phyloP scores from a whole-genome alignment of 768 basidiomycete species.

The Flagelloscypha sp. region DNA sequence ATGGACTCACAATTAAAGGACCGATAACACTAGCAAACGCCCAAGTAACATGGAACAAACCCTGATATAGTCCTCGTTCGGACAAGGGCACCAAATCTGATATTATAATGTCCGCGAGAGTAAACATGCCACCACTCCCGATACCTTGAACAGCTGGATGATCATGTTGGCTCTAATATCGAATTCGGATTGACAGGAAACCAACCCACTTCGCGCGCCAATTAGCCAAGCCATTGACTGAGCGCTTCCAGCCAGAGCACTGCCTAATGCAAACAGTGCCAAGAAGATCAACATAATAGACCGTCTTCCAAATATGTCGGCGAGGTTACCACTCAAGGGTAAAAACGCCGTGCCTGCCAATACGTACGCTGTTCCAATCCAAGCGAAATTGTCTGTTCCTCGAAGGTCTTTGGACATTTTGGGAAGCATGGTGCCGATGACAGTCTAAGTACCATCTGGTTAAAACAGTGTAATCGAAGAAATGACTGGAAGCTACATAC shows the following conservation, averaged over 20 bases:
- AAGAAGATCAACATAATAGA: slow-evolving; percentile 17
- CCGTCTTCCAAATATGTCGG: slow-evolving; percentile 22
- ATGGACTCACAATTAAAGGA: not conserved
- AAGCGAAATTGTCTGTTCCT: slow-evolving; percentile 24
- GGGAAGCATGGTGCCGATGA: no score
- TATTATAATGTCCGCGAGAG: slow-evolving; percentile 28
- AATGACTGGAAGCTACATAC: no score
- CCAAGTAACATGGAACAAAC: slow-evolving; percentile 23
- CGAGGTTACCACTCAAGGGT: slow-evolving; percentile 26
- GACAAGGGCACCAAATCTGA: slow-evolving; percentile 35
- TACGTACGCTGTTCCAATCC: slow-evolving; percentile 32
- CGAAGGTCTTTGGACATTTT: slow-evolving; percentile 15
- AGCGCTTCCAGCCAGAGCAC: slow-evolving; percentile 25
- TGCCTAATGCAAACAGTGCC: slow-evolving; percentile 20
- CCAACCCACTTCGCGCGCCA: slow-evolving; percentile 16
- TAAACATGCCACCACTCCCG: slow-evolving; percentile 26
- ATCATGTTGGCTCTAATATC: slow-evolving; percentile 13
- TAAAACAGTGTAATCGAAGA: no score
- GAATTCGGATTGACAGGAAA: not conserved
- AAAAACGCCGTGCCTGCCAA: slow-evolving; percentile 31
- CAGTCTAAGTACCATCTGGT: no score
- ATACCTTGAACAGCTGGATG: slow-evolving; percentile 29
- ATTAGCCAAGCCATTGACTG: slow-evolving; percentile 24
- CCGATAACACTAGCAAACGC: slow-evolving; percentile 19
- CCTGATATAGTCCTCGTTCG: slow-evolving; percentile 29